Conservation (phyloP, 768 basidiomycete species). For the Boletus reticulatus region DNA sequence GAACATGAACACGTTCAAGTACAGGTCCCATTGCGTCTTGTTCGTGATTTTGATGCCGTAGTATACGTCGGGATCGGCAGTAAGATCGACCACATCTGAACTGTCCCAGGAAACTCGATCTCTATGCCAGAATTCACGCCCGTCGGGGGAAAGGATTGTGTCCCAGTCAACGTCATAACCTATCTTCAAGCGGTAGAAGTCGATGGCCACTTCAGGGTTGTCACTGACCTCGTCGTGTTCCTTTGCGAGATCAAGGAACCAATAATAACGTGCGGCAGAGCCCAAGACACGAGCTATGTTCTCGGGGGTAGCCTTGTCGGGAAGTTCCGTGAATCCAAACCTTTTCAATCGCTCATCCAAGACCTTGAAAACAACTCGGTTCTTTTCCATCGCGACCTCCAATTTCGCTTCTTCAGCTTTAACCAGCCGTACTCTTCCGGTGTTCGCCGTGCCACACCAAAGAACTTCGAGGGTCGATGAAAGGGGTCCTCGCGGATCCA, state of each 20-base stretch:
- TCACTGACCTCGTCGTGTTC: neutral
- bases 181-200: constrained; percentile 3
- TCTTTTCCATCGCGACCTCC: neutral
- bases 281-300: neutral
- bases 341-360: constrained; percentile 1
- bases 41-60: constrained; percentile 40
- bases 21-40: constrained; percentile 31
- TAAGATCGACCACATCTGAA: constrained; percentile 14
- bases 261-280: constrained; percentile 18
- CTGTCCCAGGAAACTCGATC: neutral
- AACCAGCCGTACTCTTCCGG: neutral
- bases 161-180: constrained; percentile 1
- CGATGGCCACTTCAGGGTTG: neutral
- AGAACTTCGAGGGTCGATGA: neutral
- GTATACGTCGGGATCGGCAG: constrained; percentile 17
- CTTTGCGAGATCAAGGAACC: constrained; percentile 18
- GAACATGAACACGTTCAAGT: constrained; percentile 42
- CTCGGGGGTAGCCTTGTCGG: neutral
- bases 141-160: neutral
- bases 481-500: neutral
- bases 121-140: constrained; percentile 2
- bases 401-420: neutral
- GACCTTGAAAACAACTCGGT: neutral
- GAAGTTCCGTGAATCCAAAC: neutral
- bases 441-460: neutral